Conservation (phyloP, 768 basidiomycete genomes). For the Russula emetica region DNA sequence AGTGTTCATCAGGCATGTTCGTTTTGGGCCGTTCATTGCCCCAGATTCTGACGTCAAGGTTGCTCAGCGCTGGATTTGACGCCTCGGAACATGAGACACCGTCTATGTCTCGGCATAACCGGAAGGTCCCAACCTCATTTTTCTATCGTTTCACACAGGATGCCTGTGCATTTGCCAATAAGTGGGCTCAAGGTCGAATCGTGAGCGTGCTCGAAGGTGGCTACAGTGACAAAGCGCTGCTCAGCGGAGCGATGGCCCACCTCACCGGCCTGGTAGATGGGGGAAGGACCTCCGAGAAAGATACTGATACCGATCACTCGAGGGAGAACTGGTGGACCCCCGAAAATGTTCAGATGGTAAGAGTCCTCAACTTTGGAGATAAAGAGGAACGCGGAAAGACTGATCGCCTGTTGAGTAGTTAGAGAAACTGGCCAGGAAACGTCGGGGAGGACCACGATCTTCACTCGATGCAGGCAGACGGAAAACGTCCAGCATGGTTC, state of each 20-base stretch:
- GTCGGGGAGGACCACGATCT: conserved; percentile 12
- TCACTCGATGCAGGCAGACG: conserved; percentile 6
- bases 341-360: conserved; percentile 24
- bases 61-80: conserved; percentile 82
- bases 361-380: neutral
- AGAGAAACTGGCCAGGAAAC: conserved; percentile 24
- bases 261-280: conserved; percentile 58
- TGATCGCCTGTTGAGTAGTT: conserved; percentile 10
- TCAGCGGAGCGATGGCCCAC: conserved; percentile 79
- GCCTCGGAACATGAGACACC: conserved; percentile 88
- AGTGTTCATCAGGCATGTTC: conserved; percentile 78
- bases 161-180: conserved; percentile 57
- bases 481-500: conserved; percentile 18
- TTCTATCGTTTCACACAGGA: conserved; percentile 81
- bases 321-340: conserved; percentile 34
- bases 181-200: conserved; percentile 61
- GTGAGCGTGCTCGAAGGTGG: conserved; percentile 94
- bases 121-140: conserved; percentile 85
- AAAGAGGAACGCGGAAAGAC: neutral
- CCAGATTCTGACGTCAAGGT: conserved; percentile 8
- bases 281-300: neutral
- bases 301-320: neutral
- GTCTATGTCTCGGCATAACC: conserved; percentile 87
- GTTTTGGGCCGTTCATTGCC: neutral
- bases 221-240: conserved; percentile 86